Conservation (phyloP, 2,329 filamentous ascomycete species). For the Pyrenochaeta sp. region DNA sequence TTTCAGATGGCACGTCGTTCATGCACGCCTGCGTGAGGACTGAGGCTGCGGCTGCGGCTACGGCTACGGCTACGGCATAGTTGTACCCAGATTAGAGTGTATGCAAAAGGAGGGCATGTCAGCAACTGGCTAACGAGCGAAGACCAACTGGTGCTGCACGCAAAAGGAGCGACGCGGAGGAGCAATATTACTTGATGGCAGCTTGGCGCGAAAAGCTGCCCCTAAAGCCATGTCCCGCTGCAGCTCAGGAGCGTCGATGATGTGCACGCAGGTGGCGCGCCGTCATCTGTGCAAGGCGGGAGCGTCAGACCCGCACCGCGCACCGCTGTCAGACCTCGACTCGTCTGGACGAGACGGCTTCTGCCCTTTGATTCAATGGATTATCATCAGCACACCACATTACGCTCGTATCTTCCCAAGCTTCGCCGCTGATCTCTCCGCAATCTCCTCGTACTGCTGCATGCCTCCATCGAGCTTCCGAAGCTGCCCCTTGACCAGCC, state of each 20-base stretch:
- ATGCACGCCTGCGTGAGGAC: slow-evolving; percentile 19
- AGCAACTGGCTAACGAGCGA: slow-evolving; percentile 20
- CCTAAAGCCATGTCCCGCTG: slow-evolving; percentile 23
- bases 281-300: slow-evolving; percentile 23
- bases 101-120: slow-evolving; percentile 19
- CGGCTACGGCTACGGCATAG: slow-evolving; percentile 30
- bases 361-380: neutral
- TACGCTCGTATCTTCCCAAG: slow-evolving; percentile 20
- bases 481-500: slow-evolving; percentile 46
- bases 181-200: slow-evolving; percentile 27
- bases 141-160: slow-evolving; percentile 20
- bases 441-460: slow-evolving; percentile 50
- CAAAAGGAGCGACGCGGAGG: slow-evolving; percentile 39
- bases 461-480: slow-evolving; percentile 49
- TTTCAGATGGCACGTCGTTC: slow-evolving; percentile 24
- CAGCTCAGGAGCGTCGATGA: slow-evolving; percentile 23
- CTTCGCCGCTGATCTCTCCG: slow-evolving; percentile 38
- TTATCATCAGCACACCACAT: slow-evolving; percentile 5
- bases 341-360: neutral
- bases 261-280: slow-evolving; percentile 26
- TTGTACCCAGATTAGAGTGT: slow-evolving; percentile 22
- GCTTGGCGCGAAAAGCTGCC: slow-evolving; percentile 34
- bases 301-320: slow-evolving; percentile 25
- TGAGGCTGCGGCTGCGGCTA: neutral
- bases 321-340: slow-evolving; percentile 19